Evolutionary conservation across 164 flowering plant genomes (phyloP).

Genomic region (Kingdonia uniflora): DNA sequence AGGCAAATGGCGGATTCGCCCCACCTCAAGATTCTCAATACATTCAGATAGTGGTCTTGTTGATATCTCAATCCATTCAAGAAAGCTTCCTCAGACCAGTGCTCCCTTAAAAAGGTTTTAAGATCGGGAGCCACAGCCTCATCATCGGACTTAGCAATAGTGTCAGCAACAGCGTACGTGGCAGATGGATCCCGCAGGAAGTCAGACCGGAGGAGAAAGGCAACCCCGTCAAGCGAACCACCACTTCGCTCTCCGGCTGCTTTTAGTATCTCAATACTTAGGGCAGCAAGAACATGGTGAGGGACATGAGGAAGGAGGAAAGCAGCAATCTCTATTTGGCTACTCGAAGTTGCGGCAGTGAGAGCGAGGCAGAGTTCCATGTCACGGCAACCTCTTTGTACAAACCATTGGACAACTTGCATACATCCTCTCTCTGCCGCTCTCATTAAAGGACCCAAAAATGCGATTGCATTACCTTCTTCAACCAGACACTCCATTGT

Average conservation of each 20-base stretch:
- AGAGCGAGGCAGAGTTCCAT: conserved; percentile 98
- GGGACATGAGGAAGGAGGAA: conserved; percentile 91
- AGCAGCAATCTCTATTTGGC: conserved; percentile 68
- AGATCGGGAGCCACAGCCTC: conserved; percentile 71
- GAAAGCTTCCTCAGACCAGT: conserved; percentile 87
- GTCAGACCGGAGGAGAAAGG: conserved; percentile 68
- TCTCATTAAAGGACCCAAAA: conserved; percentile 91
- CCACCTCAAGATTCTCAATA: conserved; percentile 43
- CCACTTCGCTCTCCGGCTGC: conserved; percentile 94
- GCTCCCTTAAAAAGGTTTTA: conserved; percentile 48
- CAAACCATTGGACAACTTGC: conserved; percentile 92
- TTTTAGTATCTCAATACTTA: conserved; percentile 85
- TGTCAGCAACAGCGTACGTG: conserved; percentile 83
- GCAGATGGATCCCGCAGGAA: conserved; percentile 76
- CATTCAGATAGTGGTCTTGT: conserved; percentile 50
- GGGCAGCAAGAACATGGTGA: conserved; percentile 78
- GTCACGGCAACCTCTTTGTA: conserved; percentile 72
- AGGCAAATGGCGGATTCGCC: conserved; percentile 62
- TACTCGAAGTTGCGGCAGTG: conserved; percentile 87
- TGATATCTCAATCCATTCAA: conserved; percentile 48
- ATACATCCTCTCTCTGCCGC: conserved; percentile 92
- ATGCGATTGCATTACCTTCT: conserved; percentile 84
- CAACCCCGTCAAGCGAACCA: conserved; percentile 84
- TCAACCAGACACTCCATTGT: conserved; percentile 95
- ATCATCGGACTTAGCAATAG: conserved; percentile 71